Evolutionary conservation across 495 filamentous ascomycete genomes (phyloP).

Genomic region (Thozetella sp.): DNA sequence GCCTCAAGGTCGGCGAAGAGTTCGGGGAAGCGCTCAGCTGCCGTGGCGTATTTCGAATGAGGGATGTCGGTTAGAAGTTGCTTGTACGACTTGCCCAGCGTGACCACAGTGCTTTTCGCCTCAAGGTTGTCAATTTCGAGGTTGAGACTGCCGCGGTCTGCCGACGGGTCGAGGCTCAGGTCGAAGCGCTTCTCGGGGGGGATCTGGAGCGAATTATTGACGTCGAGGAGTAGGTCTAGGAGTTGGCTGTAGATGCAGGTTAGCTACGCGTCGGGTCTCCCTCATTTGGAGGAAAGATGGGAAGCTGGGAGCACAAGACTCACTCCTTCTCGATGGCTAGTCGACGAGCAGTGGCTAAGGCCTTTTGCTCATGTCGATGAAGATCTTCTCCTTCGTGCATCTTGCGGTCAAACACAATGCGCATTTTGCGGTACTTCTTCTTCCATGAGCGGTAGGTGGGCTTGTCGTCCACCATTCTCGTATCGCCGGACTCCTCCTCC

Average conservation of each 20-base stretch:
- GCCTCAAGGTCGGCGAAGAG: constrained; percentile 42
- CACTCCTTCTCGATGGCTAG: constrained; percentile 85
- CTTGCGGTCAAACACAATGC: constrained; percentile 78
- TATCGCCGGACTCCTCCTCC: constrained; percentile 33
- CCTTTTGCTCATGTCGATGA: constrained; percentile 76
- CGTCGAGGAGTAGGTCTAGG: constrained; percentile 82
- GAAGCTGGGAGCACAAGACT: constrained; percentile 14
- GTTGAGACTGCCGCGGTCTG: constrained; percentile 32
- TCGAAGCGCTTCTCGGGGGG: constrained; percentile 72
- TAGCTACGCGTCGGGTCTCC: constrained; percentile 6
- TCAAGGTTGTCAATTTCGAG: constrained; percentile 29
- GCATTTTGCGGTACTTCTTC: constrained; percentile 96
- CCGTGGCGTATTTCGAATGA: constrained; percentile 35
- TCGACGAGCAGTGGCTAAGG: constrained; percentile 72
- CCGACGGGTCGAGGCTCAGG: constrained; percentile 61
- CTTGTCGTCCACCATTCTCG: constrained; percentile 32
- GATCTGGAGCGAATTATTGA: constrained; percentile 79
- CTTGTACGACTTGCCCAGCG: constrained; percentile 34
- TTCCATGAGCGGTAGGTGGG: constrained; percentile 54
- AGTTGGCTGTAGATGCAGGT: constrained; percentile 60
- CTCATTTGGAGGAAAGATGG: constrained; percentile 5
- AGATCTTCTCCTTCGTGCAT: constrained; percentile 80
- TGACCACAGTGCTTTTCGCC: constrained; percentile 20
- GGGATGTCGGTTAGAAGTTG: constrained; percentile 41
- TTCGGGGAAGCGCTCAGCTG: constrained; percentile 35